Evolutionary conservation across 164 flowering plant genomes (phyloP).

Genomic region (Tinospora cordifolia): DNA sequence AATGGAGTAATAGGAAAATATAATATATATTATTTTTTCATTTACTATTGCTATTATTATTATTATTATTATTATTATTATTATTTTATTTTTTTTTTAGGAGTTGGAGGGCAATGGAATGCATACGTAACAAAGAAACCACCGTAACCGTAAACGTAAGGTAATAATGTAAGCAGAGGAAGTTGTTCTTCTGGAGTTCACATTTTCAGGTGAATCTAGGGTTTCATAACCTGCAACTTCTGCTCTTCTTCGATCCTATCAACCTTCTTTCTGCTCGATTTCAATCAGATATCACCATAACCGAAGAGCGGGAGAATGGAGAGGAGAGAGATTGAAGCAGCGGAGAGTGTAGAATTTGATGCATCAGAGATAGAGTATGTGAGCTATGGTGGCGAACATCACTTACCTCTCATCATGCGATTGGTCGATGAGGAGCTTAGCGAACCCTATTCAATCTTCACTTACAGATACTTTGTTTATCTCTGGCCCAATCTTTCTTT

Average conservation of each 20-base stretch:
- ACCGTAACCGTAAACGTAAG: no score
- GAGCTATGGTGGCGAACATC: constrained; percentile 92
- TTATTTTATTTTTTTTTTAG: no score
- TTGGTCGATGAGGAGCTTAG: constrained; percentile 91
- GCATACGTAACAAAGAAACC: no score
- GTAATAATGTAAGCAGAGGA: no score
- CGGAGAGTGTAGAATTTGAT: constrained; percentile 15
- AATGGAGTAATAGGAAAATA: no score
- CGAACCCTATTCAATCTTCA: constrained; percentile 98
- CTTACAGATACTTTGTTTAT: constrained; percentile 96
- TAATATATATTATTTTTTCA: no score
- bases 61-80: no score
- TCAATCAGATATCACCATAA: neutral
- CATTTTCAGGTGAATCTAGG: no score
- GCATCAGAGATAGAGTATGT: constrained; percentile 65
- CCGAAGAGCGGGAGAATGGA: constrained; percentile 11
- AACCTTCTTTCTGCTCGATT: neutral
- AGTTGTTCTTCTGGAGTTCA: no score
- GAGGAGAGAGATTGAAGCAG: constrained; percentile 13
- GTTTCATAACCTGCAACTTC: neutral
- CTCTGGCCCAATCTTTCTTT: constrained; percentile 97
- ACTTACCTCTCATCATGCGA: constrained; percentile 81
- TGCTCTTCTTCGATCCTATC: neutral
- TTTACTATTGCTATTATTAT: no score
- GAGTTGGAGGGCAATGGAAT: no score